These are phyloP conservation scores for Hemileia vastatrix DNA, from an alignment of 1,284 basidiomycete genomes.

Conservation along the genomic window DNA sequence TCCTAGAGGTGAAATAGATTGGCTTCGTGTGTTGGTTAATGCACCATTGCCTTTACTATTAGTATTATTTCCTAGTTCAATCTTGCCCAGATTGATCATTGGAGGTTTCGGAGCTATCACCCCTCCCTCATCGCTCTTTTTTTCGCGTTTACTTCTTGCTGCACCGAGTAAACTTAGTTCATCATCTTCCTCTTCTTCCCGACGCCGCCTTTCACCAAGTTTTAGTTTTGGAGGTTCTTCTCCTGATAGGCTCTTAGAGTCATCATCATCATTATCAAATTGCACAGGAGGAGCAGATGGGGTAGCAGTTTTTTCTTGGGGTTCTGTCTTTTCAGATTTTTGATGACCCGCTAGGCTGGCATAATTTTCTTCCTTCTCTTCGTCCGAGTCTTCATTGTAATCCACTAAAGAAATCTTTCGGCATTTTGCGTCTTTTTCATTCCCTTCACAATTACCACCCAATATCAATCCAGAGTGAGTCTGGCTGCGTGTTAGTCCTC, in stretches of 20 bases:
- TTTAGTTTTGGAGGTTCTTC: conserved; percentile 9
- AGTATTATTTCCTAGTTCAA: too few relatives aligned
- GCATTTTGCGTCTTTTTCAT: background rate
- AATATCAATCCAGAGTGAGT: background rate
- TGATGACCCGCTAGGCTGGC: conserved; percentile 13
- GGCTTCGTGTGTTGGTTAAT: too few relatives aligned
- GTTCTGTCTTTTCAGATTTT: too few relatives aligned
- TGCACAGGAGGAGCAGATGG: background rate
- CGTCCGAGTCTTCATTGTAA: background rate
- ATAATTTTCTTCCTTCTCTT: background rate
- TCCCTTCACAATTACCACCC: background rate
- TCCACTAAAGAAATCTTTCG: background rate
- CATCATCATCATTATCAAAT: background rate
- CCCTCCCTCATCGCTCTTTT: too few relatives aligned
- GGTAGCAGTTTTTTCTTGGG: background rate
- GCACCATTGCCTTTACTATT: too few relatives aligned
- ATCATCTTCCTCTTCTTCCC: conserved; percentile 21
- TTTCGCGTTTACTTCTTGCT: too few relatives aligned
- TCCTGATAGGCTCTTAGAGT: background rate
- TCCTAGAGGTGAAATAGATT: too few relatives aligned
- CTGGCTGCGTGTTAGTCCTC: background rate
- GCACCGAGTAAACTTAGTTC: background rate
- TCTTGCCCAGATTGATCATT: background rate
- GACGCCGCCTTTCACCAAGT: conserved; percentile 6
- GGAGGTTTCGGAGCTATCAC: background rate